Evolutionary conservation across 2,329 filamentous ascomycete species (phyloP).

Genomic region (Pestalotiopsis sp.): DNA sequence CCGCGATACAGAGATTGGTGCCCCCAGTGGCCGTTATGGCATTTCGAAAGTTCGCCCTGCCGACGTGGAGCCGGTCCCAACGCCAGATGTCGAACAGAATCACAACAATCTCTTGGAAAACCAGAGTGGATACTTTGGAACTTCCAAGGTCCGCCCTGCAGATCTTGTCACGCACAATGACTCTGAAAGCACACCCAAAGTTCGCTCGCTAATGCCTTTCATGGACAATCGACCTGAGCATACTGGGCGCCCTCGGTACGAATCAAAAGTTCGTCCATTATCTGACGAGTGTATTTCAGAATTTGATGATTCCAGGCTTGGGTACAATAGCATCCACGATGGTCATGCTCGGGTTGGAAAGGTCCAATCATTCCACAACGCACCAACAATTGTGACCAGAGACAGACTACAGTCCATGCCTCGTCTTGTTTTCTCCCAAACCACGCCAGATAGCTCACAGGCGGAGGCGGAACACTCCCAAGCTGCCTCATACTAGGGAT

Average conservation of each 20-base stretch:
- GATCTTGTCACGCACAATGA: neutral
- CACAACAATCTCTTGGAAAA: neutral
- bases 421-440: neutral
- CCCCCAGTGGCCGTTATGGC: neutral
- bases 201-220: neutral
- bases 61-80: neutral
- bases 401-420: constrained; percentile 14
- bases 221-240: neutral
- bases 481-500: constrained; percentile 27
- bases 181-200: neutral
- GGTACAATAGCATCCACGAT: constrained; percentile 17
- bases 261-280: neutral
- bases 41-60: neutral
- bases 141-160: neutral
- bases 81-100: neutral
- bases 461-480: constrained; percentile 17
- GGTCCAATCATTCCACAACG: constrained; percentile 20
- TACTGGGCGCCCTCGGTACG: neutral
- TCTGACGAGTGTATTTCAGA: constrained; percentile 1
- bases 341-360: constrained; percentile 22
- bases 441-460: neutral
- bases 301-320: constrained; percentile 1
- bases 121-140: neutral
- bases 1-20: constrained; percentile 8
- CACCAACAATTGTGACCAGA: constrained; percentile 2